phyloP scores from a whole-genome alignment of 2,329 filamentous ascomycete species.

The Exophiala lecanii-corni region DNA sequence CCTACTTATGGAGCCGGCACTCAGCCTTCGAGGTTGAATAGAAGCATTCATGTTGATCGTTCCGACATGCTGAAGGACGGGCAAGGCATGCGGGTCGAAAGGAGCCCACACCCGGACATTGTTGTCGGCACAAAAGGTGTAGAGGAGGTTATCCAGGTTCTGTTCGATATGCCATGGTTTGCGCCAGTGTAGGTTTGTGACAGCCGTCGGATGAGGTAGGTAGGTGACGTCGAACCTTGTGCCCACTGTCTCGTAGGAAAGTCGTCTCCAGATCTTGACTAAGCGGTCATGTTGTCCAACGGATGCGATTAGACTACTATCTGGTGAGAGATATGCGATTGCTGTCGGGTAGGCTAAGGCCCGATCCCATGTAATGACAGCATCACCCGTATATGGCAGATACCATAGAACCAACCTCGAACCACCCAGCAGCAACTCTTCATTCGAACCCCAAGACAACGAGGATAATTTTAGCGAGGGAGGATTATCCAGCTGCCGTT shows the following conservation, averaged over 20 bases:
- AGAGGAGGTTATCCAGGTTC: slow-evolving; percentile 78
- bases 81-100: slow-evolving; percentile 64
- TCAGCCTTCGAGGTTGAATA: slow-evolving; percentile 54
- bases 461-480: slow-evolving; percentile 45
- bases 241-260: slow-evolving; percentile 77
- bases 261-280: slow-evolving; percentile 86
- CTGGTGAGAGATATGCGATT: slow-evolving; percentile 75
- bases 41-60: slow-evolving; percentile 71
- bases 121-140: slow-evolving; percentile 80
- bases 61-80: slow-evolving; percentile 74
- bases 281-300: slow-evolving; percentile 72
- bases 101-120: slow-evolving; percentile 78
- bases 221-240: slow-evolving; percentile 88
- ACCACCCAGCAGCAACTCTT: slow-evolving; percentile 79
- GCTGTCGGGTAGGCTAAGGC: slow-evolving; percentile 67
- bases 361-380: slow-evolving; percentile 64
- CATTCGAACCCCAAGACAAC: slow-evolving; percentile 81
- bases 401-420: slow-evolving; percentile 66
- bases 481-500: slow-evolving; percentile 33
- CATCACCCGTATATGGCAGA: slow-evolving; percentile 36
- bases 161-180: slow-evolving; percentile 72
- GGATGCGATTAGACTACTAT: slow-evolving; percentile 81
- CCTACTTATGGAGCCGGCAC: slow-evolving; percentile 35
- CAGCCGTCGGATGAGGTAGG: slow-evolving; percentile 72
- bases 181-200: slow-evolving; percentile 86